Evolutionary conservation across 495 filamentous ascomycete genomes (phyloP), one percentile per base, ranked within the genome.

Genomic region (Annulohypoxylon nitens): DNA sequence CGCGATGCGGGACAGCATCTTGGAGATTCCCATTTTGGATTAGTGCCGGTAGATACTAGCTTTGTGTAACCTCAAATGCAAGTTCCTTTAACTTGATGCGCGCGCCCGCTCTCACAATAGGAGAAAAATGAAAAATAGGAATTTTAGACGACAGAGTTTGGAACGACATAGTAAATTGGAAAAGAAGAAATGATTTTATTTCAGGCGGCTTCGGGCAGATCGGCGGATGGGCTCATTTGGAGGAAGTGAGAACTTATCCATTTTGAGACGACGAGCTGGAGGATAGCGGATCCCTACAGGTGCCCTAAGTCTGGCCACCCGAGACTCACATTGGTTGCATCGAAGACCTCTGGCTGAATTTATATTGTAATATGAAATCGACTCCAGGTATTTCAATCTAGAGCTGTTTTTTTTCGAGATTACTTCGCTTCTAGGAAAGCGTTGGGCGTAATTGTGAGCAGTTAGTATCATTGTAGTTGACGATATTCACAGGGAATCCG

Each of bases 1-100:
- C 8, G 53, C 8, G 4, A 70, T 25, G 23, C 45, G n/a, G 3
- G 14, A 33, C 2, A 37, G 26, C 60, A 70, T 64, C 20, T 50
- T 50, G n/a, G 50, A 14, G 26, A 60, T 11, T 12, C 18, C 33
- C 47, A 39, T 7, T 20, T 23, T 14, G 20, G n/a, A n/a, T 61
- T 14, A 14, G 30, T 30, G 5, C 5, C 3, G 5, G 30, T 30
- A 30, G 5, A 2, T 30, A 30, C 30, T n/a, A n/a, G n/a, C 5
- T 30, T 30, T 30, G 30, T 30, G 30, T 30, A 30, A 6, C 30
- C 30, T 2, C 30, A 23, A 23, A 23, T 23, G 20, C n/a, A 33
- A 47, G 16, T n/a, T 33, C 58, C 12, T 61, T 12, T 9, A 30
- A 11, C 43, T 25, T 1, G 30, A 47, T n/a, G n/a, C 12, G 12